phyloP scores from a whole-genome alignment of 106 monocot genomes.

The Allium sativum region DNA sequence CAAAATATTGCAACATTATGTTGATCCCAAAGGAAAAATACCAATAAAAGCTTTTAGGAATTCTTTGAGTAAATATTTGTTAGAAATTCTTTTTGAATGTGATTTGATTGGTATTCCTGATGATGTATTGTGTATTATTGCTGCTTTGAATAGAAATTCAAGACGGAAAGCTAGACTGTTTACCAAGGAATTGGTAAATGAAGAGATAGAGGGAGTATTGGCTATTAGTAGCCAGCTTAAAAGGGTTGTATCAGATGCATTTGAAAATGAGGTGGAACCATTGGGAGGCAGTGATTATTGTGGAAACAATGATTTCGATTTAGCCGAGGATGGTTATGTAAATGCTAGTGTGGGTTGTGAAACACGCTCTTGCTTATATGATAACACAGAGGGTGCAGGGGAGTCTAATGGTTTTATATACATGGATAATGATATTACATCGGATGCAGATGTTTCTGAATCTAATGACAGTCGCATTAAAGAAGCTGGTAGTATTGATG shows the following conservation, averaged over 20 bases:
- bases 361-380: constrained; percentile 14
- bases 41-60: constrained; percentile 15
- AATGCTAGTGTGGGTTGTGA: constrained; percentile 4
- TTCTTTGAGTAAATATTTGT: constrained; percentile 46
- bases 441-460: not conserved
- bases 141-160: constrained; percentile 36
- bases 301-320: constrained; percentile 40
- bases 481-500: not conserved
- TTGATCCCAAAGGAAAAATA: constrained; percentile 30
- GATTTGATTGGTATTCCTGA: constrained; percentile 36
- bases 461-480: not conserved
- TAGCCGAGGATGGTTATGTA: constrained; percentile 27
- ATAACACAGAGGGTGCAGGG: constrained; percentile 21
- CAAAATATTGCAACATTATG: constrained; percentile 29
- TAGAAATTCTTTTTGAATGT: constrained; percentile 61
- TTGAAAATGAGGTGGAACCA: constrained; percentile 7
- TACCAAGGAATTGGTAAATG: constrained; percentile 21
- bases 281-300: constrained; percentile 14
- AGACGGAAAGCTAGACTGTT: constrained; percentile 4
- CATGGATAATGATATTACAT: not conserved
- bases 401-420: constrained; percentile 20
- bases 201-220: constrained; percentile 54
- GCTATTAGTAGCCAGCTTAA: constrained; percentile 52
- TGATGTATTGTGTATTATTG: constrained; percentile 22
- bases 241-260: constrained; percentile 15